Evolutionary conservation across 208 protist genomes (phyloP).

Genomic region (Herpetomonas tarakana): DNA sequence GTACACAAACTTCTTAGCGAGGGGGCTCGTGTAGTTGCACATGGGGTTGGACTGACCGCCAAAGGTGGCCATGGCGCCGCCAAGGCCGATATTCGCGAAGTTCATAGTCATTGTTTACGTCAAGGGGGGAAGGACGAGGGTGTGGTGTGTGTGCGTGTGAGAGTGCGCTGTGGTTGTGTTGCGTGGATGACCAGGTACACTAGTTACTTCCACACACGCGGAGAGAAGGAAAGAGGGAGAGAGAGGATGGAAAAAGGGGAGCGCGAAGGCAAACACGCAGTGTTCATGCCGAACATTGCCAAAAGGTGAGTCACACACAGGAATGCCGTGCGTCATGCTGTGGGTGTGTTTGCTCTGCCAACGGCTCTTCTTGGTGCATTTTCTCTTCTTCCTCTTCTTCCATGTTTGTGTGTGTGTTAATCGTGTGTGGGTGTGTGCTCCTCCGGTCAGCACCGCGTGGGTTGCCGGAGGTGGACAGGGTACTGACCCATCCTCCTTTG

Average conservation of each 20-base stretch:
- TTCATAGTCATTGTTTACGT: conserved; percentile 82
- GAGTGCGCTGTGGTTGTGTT: conserved; percentile 7
- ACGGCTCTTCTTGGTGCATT: too few relatives aligned
- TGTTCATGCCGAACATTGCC: not conserved
- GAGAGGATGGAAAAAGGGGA: not conserved
- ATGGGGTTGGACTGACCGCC: conserved; percentile 84
- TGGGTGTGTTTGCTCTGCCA: too few relatives aligned
- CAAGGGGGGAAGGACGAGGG: conserved; percentile 7
- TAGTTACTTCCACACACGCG: not conserved
- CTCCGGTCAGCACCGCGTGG: too few relatives aligned
- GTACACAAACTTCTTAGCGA: conserved; percentile 90
- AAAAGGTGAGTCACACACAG: not conserved
- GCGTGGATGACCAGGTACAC: conserved; percentile 5
- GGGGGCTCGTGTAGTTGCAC: conserved; percentile 88
- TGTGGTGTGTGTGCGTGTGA: conserved; percentile 10
- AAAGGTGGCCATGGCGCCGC: conserved; percentile 84
- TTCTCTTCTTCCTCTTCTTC: too few relatives aligned
- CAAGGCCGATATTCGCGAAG: conserved; percentile 82
- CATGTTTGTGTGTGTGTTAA: too few relatives aligned
- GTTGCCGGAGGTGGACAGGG: too few relatives aligned
- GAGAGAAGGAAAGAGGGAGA: too few relatives aligned
- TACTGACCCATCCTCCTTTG: too few relatives aligned
- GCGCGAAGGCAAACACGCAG: not conserved
- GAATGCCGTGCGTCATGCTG: too few relatives aligned
- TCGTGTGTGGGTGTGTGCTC: too few relatives aligned